Conservation (phyloP, 306 rosid genomes). For the Nissolia schottii region DNA sequence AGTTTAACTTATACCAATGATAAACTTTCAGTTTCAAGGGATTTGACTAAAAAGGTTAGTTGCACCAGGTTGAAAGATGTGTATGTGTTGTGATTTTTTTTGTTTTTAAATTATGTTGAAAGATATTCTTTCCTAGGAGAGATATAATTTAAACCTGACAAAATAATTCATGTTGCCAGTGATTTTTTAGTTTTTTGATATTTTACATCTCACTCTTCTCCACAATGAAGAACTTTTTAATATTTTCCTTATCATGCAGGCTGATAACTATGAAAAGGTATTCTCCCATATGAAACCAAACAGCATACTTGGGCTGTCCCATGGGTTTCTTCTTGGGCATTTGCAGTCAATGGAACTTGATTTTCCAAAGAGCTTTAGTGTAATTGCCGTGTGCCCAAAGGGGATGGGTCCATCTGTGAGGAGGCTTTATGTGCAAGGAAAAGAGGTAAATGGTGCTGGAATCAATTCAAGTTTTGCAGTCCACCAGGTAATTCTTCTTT, state of each 20-base stretch:
- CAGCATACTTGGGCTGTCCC: slow-evolving; percentile 96
- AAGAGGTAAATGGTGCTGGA: slow-evolving; percentile 96
- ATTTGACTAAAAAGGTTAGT: too few relatives aligned
- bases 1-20: too few relatives aligned
- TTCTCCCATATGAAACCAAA: slow-evolving; percentile 90
- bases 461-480: slow-evolving; percentile 90
- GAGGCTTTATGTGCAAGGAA: slow-evolving; percentile 95
- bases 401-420: slow-evolving; percentile 99
- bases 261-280: slow-evolving; percentile 79
- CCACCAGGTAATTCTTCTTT: slow-evolving; percentile 55
- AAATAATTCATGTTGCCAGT: not conserved
- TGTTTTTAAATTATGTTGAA: not conserved
- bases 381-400: slow-evolving; percentile 87
- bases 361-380: slow-evolving; percentile 86
- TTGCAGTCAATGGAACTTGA: slow-evolving; percentile 82
- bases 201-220: not conserved
- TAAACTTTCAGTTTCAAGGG: not conserved
- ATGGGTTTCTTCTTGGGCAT: slow-evolving; percentile 97
- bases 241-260: slow-evolving; percentile 49
- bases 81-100: not conserved
- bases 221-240: not conserved
- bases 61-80: not conserved
- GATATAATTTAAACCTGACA: not conserved
- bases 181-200: not conserved
- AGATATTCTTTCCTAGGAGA: not conserved